These are phyloP conservation scores for Eucalyptus regnans DNA, from an alignment of 345 rosid species.

Conservation along the genomic window DNA sequence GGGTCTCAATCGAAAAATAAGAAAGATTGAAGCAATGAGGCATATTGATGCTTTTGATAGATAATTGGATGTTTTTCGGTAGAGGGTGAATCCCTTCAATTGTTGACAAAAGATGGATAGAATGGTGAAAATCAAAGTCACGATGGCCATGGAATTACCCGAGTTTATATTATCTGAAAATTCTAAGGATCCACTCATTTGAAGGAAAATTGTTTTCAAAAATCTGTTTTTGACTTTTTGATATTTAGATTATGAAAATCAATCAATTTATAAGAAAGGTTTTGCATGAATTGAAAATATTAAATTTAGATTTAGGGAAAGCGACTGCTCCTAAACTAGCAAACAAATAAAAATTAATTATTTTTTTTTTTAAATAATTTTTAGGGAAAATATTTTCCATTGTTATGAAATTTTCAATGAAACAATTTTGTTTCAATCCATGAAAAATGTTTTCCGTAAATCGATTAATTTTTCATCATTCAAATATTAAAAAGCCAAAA, in stretches of 20 bases:
- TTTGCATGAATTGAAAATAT: background rate
- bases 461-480: background rate
- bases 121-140: background rate
- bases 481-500: background rate
- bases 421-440: background rate
- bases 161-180: background rate
- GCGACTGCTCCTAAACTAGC: accelerated
- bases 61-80: background rate
- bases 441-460: accelerated
- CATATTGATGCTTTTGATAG: background rate
- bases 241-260: background rate
- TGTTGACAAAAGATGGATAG: background rate
- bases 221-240: background rate
- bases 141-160: accelerated
- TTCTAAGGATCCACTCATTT: background rate
- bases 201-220: background rate
- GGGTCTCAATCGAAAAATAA: background rate
- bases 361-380: background rate
- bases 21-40: background rate
- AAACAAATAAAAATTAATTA: background rate
- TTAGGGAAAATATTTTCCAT: background rate
- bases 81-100: background rate
- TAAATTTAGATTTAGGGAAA: background rate
- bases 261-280: background rate
- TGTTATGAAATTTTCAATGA: background rate